phyloP scores from a whole-genome alignment of 129 eudicot genomes.

The Artemisia annua region DNA sequence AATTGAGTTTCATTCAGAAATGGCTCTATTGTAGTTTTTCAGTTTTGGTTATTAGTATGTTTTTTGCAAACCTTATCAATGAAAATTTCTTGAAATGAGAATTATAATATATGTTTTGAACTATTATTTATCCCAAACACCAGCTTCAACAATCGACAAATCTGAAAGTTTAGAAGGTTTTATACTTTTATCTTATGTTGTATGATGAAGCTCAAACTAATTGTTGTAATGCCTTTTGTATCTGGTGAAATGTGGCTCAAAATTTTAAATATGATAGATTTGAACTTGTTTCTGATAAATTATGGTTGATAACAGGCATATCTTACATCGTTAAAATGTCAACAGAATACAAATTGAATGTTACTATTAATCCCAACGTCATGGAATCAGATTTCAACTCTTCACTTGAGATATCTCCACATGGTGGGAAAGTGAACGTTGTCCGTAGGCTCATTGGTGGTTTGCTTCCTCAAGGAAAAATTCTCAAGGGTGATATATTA shows the following conservation, averaged over 20 bases:
- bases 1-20: not conserved
- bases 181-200: not conserved
- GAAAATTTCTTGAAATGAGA: not conserved
- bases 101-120: not conserved
- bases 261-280: not conserved
- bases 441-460: constrained; percentile 48
- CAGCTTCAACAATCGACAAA: not conserved
- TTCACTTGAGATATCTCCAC: constrained; percentile 36
- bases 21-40: not conserved
- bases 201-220: not conserved
- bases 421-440: constrained; percentile 44
- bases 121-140: not conserved
- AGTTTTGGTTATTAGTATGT: not conserved
- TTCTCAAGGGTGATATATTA: constrained; percentile 25
- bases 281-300: not conserved
- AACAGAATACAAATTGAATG: constrained; percentile 49
- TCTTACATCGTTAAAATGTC: constrained; percentile 35
- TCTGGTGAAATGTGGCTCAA: not conserved
- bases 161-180: not conserved
- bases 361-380: constrained; percentile 40
- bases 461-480: constrained; percentile 42
- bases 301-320: constrained; percentile 26
- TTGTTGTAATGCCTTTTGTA: not conserved
- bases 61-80: too few relatives aligned
- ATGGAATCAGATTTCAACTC: constrained; percentile 42